These are phyloP conservation scores for Uncinocarpus reesii DNA, from an alignment of 2,329 filamentous ascomycete genomes.

Conservation along the genomic window DNA sequence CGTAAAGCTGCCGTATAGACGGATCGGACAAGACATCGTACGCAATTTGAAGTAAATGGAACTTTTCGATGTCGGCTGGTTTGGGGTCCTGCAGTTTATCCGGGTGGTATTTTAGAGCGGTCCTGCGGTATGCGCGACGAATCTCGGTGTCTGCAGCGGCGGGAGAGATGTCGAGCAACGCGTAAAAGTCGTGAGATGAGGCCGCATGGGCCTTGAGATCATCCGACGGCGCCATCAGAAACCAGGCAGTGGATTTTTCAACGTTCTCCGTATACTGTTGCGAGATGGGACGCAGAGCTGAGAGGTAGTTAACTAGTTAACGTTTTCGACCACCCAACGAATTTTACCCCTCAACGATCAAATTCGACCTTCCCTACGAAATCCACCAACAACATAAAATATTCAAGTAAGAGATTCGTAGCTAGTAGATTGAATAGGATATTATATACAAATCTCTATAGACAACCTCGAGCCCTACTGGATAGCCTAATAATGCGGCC, in stretches of 20 bases:
- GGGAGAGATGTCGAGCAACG: constrained; percentile 57
- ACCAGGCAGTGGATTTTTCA: neutral
- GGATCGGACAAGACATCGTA: constrained; percentile 69
- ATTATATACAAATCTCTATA: no score
- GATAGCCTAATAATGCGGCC: no score
- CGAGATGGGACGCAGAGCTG: no score
- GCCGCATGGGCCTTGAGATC: constrained; percentile 49
- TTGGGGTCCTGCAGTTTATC: constrained; percentile 72
- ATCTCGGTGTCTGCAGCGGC: constrained; percentile 61
- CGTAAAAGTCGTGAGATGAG: constrained; percentile 64
- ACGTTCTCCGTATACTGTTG: neutral
- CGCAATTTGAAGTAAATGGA: constrained; percentile 77
- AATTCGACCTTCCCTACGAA: no score
- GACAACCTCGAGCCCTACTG: no score
- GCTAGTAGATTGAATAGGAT: no score
- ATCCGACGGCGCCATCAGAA: constrained; percentile 30
- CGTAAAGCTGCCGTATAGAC: constrained; percentile 64
- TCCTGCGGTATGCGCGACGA: constrained; percentile 72
- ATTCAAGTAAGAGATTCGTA: no score
- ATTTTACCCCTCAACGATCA: no score
- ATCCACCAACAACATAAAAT: no score
- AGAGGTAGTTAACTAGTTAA: no score
- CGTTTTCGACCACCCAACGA: neutral
- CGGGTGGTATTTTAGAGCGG: constrained; percentile 82
- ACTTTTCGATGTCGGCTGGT: constrained; percentile 60